Percentiles rank a stretch among this genome's conserved stretches.
These are phyloP conservation scores for Polyporus tsugae DNA, from an alignment of 1,284 basidiomycete genomes.

Conservation along the genomic window DNA sequence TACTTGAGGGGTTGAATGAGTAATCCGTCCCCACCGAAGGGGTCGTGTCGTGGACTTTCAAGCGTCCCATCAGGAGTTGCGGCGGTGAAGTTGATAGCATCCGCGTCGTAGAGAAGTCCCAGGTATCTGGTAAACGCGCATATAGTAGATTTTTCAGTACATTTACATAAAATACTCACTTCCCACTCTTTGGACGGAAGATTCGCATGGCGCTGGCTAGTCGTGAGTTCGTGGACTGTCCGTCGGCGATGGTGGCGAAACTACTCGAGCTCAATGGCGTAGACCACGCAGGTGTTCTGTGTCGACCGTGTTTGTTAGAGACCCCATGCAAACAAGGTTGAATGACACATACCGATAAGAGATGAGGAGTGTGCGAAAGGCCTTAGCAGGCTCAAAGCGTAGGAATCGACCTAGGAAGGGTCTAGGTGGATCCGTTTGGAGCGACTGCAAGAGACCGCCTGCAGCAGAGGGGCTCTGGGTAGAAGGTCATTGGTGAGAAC, in stretches of 20 bases:
- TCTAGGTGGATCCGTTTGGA: slow-evolving; percentile 60
- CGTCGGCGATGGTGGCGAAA: background rate
- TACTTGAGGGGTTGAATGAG: slow-evolving; percentile 64
- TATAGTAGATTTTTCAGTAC: slow-evolving; percentile 7
- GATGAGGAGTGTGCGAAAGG: slow-evolving; percentile 74
- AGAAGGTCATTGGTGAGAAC: background rate
- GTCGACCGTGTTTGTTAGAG: background rate
- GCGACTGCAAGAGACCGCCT: slow-evolving; percentile 62
- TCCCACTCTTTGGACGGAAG: slow-evolving; percentile 50
- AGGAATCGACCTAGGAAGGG: slow-evolving; percentile 74
- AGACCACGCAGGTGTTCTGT: slow-evolving; percentile 7
- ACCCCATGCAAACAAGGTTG: background rate
- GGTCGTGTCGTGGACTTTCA: slow-evolving; percentile 25
- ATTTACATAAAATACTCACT: slow-evolving; percentile 43
- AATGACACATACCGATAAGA: slow-evolving; percentile 68
- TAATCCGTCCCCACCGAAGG: slow-evolving; percentile 47
- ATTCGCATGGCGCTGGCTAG: slow-evolving; percentile 65
- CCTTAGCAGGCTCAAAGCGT: slow-evolving; percentile 80
- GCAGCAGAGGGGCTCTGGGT: slow-evolving; percentile 65
- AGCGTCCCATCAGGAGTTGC: background rate
- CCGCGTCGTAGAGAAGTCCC: slow-evolving; percentile 61
- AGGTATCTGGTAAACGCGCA: slow-evolving; percentile 51
- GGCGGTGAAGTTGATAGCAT: slow-evolving; percentile 47
- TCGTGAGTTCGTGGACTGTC: slow-evolving; percentile 35
- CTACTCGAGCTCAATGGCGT: background rate